These are phyloP conservation scores for Penicillium frequentans DNA, from an alignment of 2,329 filamentous ascomycete species.

Conservation along the genomic window DNA sequence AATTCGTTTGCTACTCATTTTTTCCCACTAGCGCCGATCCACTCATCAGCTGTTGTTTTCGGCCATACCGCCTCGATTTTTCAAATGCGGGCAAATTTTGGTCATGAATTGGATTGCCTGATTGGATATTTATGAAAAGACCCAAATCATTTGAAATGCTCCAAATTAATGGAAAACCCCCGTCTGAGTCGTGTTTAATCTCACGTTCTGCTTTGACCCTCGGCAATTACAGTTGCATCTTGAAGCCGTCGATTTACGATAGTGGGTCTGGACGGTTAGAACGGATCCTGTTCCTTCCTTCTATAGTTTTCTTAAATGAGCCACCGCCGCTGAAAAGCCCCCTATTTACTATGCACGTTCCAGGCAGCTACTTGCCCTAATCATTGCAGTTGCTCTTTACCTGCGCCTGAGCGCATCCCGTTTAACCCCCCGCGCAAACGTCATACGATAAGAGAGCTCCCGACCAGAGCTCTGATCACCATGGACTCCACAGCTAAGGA, in stretches of 20 bases:
- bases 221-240: slow-evolving; percentile 10
- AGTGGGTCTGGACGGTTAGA: slow-evolving; percentile 22
- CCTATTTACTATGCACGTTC: background rate
- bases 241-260: slow-evolving; percentile 11
- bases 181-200: background rate
- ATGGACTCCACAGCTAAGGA: slow-evolving; percentile 12
- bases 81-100: background rate
- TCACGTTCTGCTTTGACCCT: background rate
- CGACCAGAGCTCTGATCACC: background rate
- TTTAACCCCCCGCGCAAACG: background rate
- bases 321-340: background rate
- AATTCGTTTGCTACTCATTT: background rate
- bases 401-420: background rate
- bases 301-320: slow-evolving; percentile 4
- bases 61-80: background rate
- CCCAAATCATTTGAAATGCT: background rate
- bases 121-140: background rate
- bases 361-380: background rate
- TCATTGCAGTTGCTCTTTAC: background rate
- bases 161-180: background rate
- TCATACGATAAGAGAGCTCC: background rate
- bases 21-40: background rate
- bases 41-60: background rate
- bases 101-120: background rate
- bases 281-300: slow-evolving; percentile 14